Evolutionary conservation across 176 grass and related monocot genomes (phyloP).

Genomic region (Dendrocalamus sinicus): DNA sequence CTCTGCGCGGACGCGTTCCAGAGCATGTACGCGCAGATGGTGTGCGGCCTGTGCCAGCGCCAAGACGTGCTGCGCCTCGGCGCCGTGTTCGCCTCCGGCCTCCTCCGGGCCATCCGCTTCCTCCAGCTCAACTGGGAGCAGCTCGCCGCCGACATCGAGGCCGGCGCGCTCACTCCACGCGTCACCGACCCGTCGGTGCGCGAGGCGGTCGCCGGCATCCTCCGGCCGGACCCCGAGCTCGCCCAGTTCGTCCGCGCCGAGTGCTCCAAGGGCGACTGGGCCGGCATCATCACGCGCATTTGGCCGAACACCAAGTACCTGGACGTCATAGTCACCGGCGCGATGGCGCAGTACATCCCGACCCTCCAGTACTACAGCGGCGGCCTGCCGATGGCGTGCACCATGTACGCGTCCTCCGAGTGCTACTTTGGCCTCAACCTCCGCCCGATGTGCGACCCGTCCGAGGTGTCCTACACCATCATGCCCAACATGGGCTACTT

Average conservation of each 20-base stretch:
- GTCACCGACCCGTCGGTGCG: constrained; percentile 75
- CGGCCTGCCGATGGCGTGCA: constrained; percentile 86
- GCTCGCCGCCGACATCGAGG: constrained; percentile 65
- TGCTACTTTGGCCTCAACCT: constrained; percentile 97
- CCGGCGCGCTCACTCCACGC: constrained; percentile 57
- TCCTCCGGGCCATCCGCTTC: constrained; percentile 95
- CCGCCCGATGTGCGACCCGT: constrained; percentile 78
- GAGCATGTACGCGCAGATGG: constrained; percentile 99
- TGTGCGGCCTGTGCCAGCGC: constrained; percentile 89
- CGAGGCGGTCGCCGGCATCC: constrained; percentile 64
- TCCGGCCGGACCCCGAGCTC: constrained; percentile 66
- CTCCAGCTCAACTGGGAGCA: constrained; percentile 93
- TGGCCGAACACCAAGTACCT: constrained; percentile 97
- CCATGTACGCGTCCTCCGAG: constrained; percentile 96
- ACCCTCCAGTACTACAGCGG: constrained; percentile 88
- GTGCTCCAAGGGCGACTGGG: constrained; percentile 76
- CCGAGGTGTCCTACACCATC: constrained; percentile 96
- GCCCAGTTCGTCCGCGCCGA: constrained; percentile 63
- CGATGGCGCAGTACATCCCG: constrained; percentile 96
- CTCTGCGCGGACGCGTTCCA: constrained; percentile 93
- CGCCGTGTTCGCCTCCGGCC: constrained; percentile 93
- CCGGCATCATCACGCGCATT: constrained; percentile 73
- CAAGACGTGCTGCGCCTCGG: constrained; percentile 88
- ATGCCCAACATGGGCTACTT: constrained; percentile 99
- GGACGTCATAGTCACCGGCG: constrained; percentile 94